Conservation (phyloP, 1,139 yeast species). For the Candida smagusa region DNA sequence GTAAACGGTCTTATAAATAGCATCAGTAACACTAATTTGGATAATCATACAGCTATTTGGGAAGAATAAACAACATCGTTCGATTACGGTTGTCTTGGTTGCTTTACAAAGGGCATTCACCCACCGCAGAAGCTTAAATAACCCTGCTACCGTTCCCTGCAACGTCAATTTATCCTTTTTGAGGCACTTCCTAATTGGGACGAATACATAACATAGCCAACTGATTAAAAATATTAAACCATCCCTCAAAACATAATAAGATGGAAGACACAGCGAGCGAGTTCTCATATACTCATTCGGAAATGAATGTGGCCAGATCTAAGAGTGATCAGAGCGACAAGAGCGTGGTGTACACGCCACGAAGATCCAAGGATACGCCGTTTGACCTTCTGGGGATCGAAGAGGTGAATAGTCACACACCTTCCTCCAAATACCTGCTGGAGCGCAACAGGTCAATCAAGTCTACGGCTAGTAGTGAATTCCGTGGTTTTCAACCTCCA, state of each 20-base stretch:
- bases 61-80: too few relatives aligned
- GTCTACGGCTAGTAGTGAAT: constrained; percentile 3
- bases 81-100: too few relatives aligned
- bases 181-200: too few relatives aligned
- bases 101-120: too few relatives aligned
- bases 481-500: constrained; percentile 4
- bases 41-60: too few relatives aligned
- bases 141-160: too few relatives aligned
- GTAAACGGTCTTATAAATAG: too few relatives aligned
- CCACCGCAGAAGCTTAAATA: too few relatives aligned
- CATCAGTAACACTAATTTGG: too few relatives aligned
- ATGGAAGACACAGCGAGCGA: constrained; percentile 4
- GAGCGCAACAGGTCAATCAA: constrained; percentile 1
- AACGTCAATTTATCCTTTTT: too few relatives aligned
- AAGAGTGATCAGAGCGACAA: not conserved
- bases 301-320: not conserved
- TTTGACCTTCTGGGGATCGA: too few relatives aligned
- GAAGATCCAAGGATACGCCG: too few relatives aligned
- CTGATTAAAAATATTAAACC: not conserved
- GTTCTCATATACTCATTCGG: constrained; percentile 3
- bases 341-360: not conserved
- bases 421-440: constrained; percentile 3
- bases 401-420: constrained; percentile 1
- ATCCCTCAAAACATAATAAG: constrained; percentile 1
- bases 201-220: not conserved